These are phyloP conservation scores for Spirogloea muscicola DNA, from an alignment of 139 green algal genomes.

Conservation along the genomic window DNA sequence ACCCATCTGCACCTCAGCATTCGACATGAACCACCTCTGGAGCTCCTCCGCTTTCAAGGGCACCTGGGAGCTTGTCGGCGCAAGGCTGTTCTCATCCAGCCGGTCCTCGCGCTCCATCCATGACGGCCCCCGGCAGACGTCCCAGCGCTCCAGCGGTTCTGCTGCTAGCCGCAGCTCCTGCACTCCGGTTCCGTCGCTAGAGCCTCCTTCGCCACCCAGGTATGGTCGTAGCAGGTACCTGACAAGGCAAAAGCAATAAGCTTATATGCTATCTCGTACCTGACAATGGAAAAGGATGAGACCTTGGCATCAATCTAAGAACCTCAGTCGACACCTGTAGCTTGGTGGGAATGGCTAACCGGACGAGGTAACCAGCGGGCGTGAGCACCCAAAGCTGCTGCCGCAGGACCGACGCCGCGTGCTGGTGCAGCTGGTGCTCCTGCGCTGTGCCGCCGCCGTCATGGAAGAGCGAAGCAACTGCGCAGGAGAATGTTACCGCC, in stretches of 20 bases:
- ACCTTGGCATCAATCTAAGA: too few relatives aligned
- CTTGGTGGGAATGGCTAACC: too few relatives aligned
- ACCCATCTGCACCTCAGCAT: constrained; percentile 33
- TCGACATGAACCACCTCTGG: constrained; percentile 44
- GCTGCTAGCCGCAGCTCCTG: constrained; percentile 10
- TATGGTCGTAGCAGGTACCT: too few relatives aligned
- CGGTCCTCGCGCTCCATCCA: constrained; percentile 39
- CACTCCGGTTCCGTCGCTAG: too few relatives aligned
- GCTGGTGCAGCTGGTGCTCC: background rate
- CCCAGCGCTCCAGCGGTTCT: constrained; percentile 34
- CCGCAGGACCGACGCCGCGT: too few relatives aligned
- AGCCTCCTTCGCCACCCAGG: too few relatives aligned
- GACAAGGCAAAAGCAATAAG: too few relatives aligned
- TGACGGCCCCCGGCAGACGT: constrained; percentile 28
- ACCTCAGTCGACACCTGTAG: too few relatives aligned
- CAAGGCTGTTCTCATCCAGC: too few relatives aligned
- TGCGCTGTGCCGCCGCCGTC: background rate
- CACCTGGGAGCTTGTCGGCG: too few relatives aligned
- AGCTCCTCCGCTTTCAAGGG: constrained; percentile 13
- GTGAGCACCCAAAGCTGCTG: constrained; percentile 39
- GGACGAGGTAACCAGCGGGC: constrained; percentile 19
- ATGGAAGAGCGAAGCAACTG: constrained; percentile 29
- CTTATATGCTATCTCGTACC: too few relatives aligned
- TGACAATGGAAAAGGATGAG: too few relatives aligned
- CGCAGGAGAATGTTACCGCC: constrained; percentile 5